phyloP scores from a whole-genome alignment of 139 green algal genomes.

The Chlamydomonas sphaeroides region DNA sequence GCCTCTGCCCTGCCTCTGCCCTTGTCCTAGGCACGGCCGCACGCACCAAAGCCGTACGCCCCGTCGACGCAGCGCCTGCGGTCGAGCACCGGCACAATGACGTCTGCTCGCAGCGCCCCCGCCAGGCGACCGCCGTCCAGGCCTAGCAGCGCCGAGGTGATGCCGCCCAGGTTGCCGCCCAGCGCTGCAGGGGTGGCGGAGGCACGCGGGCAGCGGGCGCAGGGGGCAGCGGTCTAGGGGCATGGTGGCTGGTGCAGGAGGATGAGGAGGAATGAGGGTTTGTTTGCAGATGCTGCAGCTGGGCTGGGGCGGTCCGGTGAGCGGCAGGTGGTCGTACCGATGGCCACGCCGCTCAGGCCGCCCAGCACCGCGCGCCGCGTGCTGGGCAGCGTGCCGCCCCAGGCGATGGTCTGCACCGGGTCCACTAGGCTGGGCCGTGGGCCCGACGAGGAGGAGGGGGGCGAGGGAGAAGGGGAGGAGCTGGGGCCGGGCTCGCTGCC shows the following conservation, averaged over 20 bases:
- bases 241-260: too few relatives aligned
- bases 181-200: conserved; percentile 62
- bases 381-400: conserved; percentile 65
- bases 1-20: too few relatives aligned
- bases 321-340: too few relatives aligned
- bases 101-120: conserved; percentile 66
- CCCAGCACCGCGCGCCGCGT: conserved; percentile 50
- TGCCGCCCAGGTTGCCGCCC: conserved; percentile 83
- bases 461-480: too few relatives aligned
- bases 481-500: too few relatives aligned
- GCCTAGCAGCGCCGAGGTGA: conserved; percentile 80
- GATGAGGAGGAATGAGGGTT: too few relatives aligned
- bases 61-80: conserved; percentile 81
- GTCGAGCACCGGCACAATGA: conserved; percentile 81
- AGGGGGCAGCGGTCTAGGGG: too few relatives aligned
- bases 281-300: too few relatives aligned
- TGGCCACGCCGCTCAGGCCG: conserved; percentile 47
- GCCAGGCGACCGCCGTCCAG: conserved; percentile 72
- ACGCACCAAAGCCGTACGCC: conserved; percentile 75
- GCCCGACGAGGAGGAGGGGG: background rate
- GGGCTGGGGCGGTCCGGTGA: too few relatives aligned
- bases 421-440: conserved; percentile 29
- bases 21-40: too few relatives aligned
- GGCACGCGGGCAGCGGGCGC: background rate
- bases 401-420: conserved; percentile 58